Conservation (phyloP, 768 basidiomycete genomes). For the Sarcodon sp. region DNA sequence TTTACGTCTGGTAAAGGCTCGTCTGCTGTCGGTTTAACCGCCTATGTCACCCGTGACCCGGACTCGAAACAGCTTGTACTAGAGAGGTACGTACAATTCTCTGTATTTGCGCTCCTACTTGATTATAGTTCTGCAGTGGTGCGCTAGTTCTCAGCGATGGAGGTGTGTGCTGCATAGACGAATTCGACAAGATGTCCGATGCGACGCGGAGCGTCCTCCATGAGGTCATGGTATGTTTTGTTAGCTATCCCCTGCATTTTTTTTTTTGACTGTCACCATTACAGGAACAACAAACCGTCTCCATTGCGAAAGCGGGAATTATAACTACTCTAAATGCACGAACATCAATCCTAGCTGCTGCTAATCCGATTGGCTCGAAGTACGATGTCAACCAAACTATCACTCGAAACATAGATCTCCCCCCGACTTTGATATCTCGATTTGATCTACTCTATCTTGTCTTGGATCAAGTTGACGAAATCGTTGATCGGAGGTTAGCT, state of each 20-base stretch:
- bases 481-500: slow-evolving; percentile 73
- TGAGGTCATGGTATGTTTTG: slow-evolving; percentile 79
- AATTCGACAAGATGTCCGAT: slow-evolving; percentile 99
- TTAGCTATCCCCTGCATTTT: neutral
- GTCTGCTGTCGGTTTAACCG: slow-evolving; percentile 96
- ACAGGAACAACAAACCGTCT: slow-evolving; percentile 99
- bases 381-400: slow-evolving; percentile 89
- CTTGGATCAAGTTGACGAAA: slow-evolving; percentile 88
- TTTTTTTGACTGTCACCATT: neutral
- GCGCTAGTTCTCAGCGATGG: slow-evolving; percentile 92
- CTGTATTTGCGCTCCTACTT: neutral
- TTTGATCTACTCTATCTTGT: slow-evolving; percentile 96
- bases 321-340: slow-evolving; percentile 97
- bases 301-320: slow-evolving; percentile 97
- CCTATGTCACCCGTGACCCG: slow-evolving; percentile 95
- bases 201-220: slow-evolving; percentile 95
- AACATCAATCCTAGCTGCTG: slow-evolving; percentile 96
- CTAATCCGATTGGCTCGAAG: slow-evolving; percentile 92
- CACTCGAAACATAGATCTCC: slow-evolving; percentile 92
- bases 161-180: slow-evolving; percentile 97
- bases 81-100: slow-evolving; percentile 52
- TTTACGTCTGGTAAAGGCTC: slow-evolving; percentile 98
- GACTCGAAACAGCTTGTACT: slow-evolving; percentile 97
- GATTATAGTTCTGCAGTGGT: slow-evolving; percentile 38
- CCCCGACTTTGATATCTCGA: slow-evolving; percentile 94